Base-by-base conservation (phyloP, 1,139 yeast genomes). In the Yamadazyma dendronema region DNA sequence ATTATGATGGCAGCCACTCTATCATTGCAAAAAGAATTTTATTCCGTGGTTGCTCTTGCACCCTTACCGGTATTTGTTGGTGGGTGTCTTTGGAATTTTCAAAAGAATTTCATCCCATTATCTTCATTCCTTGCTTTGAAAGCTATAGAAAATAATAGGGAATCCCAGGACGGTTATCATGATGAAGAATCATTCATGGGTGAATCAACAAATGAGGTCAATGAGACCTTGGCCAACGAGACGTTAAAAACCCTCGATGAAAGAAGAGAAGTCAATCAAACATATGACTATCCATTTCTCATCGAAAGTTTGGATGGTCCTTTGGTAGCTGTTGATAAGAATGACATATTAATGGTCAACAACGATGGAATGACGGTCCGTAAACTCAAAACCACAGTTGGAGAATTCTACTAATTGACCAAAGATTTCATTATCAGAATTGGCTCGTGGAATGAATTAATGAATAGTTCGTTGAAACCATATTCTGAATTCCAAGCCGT, bases 1-100 rank as follows among this genome's bases (percentile, higher is more conserved):
- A 61, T 90, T 40, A 87, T 96, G 12, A 88, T 89, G 88, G 89
- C 90, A 2, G 97, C 97, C 2, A 83, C 95, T 1, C 66, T 90
- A 41, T 92, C 86, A 1, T 73, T 84, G 12, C 79, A 87, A 49
- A 81, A 84, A 43, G 95, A 95, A 0, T 89, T 82, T 63, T 62
- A 79, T 9, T 66, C 87, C 33, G 88, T 96, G 0, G 65, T 84
- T 25, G 72, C 81, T 44, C 64, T 90, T 21, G 67, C 81, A 0
- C 97, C 97, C 1, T 65, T 89, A 31, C 94, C 96, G 1, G 52
- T 86, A 10, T 61, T 79, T 4, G 83, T 95, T 0, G 49, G 84
- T 21, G 72, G 77, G 33, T 79, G 82, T 39, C 67, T 85, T 54
- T 88, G 88, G 81, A 84, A 84, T 50, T 90, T 88, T 56, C 88